Percentiles rank a stretch among this genome's conserved stretches.
These are phyloP conservation scores for Euphrasia arctica DNA, from an alignment of 305 asterid species.

Conservation along the genomic window DNA sequence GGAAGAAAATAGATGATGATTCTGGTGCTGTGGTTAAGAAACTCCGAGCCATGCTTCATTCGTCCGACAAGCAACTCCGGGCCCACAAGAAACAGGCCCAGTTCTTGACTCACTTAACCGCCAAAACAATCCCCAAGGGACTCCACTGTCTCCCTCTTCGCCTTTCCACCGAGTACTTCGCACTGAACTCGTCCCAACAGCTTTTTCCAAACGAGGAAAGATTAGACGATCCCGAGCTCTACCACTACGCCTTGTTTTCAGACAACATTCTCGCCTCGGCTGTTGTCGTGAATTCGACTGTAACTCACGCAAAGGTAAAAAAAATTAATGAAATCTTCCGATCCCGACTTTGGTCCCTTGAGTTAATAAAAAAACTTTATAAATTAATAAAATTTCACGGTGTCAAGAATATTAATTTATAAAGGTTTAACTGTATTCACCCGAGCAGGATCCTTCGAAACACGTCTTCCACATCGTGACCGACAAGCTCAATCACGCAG, in stretches of 20 bases:
- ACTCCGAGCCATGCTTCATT: constrained; percentile 91
- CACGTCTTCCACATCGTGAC: constrained; percentile 89
- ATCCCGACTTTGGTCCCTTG: too few species aligned
- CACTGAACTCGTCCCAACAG: constrained; percentile 68
- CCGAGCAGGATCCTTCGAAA: constrained; percentile 58
- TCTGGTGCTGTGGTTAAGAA: constrained; percentile 68
- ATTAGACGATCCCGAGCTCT: constrained; percentile 59
- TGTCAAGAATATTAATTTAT: too few species aligned
- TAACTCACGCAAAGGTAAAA: constrained; percentile 65
- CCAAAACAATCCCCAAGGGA: constrained; percentile 87
- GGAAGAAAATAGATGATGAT: constrained; percentile 84
- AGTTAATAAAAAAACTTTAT: too few species aligned
- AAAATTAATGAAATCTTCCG: too few species aligned
- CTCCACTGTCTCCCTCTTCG: constrained; percentile 94
- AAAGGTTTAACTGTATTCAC: neutral
- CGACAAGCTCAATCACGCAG: constrained; percentile 81
- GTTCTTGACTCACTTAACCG: constrained; percentile 79
- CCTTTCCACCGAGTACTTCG: constrained; percentile 72
- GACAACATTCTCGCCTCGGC: constrained; percentile 86
- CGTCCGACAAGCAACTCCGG: constrained; percentile 82
- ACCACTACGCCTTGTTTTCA: constrained; percentile 88
- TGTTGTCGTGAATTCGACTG: constrained; percentile 82
- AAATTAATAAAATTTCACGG: too few species aligned
- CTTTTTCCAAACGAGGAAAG: constrained; percentile 56
- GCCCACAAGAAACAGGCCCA: constrained; percentile 79